Base-by-base conservation (phyloP, 768 basidiomycete species). In the Pseudohyphozyma bogoriensis region DNA sequence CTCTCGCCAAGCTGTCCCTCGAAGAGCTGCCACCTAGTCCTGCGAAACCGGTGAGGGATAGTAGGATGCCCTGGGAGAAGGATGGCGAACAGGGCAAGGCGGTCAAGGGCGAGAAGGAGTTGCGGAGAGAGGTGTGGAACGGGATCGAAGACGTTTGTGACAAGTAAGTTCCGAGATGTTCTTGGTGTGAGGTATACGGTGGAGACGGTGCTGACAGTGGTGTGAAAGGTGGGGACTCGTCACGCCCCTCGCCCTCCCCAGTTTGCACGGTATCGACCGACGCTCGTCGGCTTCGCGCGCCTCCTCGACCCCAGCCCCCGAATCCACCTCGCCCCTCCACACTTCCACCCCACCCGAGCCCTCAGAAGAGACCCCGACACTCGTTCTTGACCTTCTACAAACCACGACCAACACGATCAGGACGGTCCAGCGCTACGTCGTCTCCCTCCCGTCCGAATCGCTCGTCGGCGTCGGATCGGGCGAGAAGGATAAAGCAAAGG, bases 401-500 rank as follows among this genome's bases (percentile, higher is more conserved):
- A 82, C 78, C 1, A 91, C 89, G 0, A 89, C 89, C 10, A 80
- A 79, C 42, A 83, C 86, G 6, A 83, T 95, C 50, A 82, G 90
- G 36, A 83, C 85, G 18, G 85, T 88, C 35, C 81, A 89, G 16
- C 87, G 87, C 71, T 91, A 90, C 72, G 76, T 90, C 24, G 76
- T 91, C 35, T 82, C 85, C 0, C 80, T 91, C 18, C 89, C 88
- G 0, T 84, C 89, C 69, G 86, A 58, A n/a, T 28, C 54, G 29
- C 8, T 42, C 29, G n/a, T 36, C 51, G 3, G 49, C 1, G 26
- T 15, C 11, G 1, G 4, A 37, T 13, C 51, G 10, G 12, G 8
- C 53, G 11, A 26, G 3, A 13, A 22, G 18, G 37, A 50, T 24
- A 20, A 22, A 33, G 55, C 29, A 20, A 26, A 44, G n/a, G 24